These are phyloP conservation scores for Aspergillus funiculosus DNA, from an alignment of 495 filamentous ascomycete species.

Conservation along the genomic window DNA sequence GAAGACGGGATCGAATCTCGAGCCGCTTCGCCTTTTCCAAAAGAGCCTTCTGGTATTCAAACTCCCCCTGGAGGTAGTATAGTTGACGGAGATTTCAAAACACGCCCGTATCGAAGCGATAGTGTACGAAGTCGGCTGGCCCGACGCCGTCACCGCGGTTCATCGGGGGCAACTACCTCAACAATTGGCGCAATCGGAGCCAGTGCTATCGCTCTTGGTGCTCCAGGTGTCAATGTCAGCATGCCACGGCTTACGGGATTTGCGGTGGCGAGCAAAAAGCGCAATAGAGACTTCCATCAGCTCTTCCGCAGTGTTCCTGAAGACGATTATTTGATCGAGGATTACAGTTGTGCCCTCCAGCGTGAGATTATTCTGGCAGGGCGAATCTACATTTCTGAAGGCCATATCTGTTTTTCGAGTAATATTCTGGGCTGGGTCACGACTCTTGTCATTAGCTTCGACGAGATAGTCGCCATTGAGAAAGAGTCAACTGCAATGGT, in stretches of 20 bases:
- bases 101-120: constrained; percentile 60
- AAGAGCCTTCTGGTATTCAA: constrained; percentile 46
- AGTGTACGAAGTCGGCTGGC: constrained; percentile 79
- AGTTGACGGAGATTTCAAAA: constrained; percentile 57
- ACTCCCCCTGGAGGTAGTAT: constrained; percentile 61
- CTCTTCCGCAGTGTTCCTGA: constrained; percentile 95
- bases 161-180: constrained; percentile 72
- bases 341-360: constrained; percentile 95
- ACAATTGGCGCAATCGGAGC: constrained; percentile 67
- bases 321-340: constrained; percentile 96
- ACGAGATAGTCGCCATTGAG: constrained; percentile 93
- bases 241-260: constrained; percentile 84
- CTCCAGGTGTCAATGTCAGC: constrained; percentile 51
- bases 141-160: constrained; percentile 70
- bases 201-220: constrained; percentile 57
- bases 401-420: constrained; percentile 96
- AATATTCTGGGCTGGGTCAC: constrained; percentile 99
- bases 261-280: constrained; percentile 90
- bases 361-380: constrained; percentile 94
- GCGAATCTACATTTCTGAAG: constrained; percentile 91
- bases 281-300: constrained; percentile 91
- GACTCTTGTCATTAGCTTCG: constrained; percentile 94
- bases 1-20: constrained; percentile 32
- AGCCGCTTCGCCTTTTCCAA: constrained; percentile 28
- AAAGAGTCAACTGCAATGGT: constrained; percentile 94